phyloP scores from a whole-genome alignment of 169 alveolate species.

The Babesia bovis region DNA sequence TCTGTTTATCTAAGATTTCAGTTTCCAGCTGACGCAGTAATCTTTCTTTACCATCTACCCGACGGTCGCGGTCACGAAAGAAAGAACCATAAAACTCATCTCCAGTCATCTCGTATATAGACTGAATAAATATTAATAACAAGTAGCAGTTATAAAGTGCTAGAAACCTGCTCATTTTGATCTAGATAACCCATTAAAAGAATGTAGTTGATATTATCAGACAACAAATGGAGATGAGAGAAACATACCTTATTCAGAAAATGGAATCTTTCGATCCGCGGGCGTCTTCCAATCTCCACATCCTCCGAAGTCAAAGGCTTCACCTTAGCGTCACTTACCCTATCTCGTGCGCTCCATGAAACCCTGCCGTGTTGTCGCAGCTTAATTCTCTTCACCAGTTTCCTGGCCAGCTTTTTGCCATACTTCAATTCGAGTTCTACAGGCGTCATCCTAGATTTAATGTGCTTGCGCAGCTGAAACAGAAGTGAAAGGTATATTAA shows the following conservation, averaged over 20 bases:
- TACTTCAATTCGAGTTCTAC: slow-evolving; percentile 31
- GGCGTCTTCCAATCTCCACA: slow-evolving; percentile 14
- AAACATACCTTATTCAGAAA: slow-evolving; percentile 27
- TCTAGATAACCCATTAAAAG: too few species aligned
- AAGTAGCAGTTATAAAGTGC: too few species aligned
- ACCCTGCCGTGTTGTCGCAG: slow-evolving; percentile 30
- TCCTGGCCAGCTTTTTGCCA: slow-evolving; percentile 14
- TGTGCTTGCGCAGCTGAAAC: slow-evolving; percentile 11
- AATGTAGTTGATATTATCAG: too few species aligned
- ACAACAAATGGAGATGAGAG: too few species aligned
- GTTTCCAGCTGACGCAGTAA: slow-evolving; percentile 13
- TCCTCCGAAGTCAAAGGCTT: slow-evolving; percentile 17
- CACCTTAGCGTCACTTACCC: slow-evolving; percentile 8
- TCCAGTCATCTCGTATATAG: slow-evolving; percentile 52
- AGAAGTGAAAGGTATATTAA: not conserved
- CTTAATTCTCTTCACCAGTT: slow-evolving; percentile 13
- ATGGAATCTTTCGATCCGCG: slow-evolving; percentile 19
- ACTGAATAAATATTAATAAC: slow-evolving; percentile 21
- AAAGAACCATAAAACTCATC: slow-evolving; percentile 54
- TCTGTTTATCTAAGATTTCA: slow-evolving; percentile 22
- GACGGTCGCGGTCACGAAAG: slow-evolving; percentile 60
- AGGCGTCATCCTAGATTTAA: slow-evolving; percentile 18
- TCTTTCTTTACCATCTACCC: slow-evolving; percentile 45
- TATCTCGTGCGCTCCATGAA: slow-evolving; percentile 4
- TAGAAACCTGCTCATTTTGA: not conserved